Evolutionary conservation across 176 grass and related monocot genomes (phyloP).

Genomic region (Musa itinerans): DNA sequence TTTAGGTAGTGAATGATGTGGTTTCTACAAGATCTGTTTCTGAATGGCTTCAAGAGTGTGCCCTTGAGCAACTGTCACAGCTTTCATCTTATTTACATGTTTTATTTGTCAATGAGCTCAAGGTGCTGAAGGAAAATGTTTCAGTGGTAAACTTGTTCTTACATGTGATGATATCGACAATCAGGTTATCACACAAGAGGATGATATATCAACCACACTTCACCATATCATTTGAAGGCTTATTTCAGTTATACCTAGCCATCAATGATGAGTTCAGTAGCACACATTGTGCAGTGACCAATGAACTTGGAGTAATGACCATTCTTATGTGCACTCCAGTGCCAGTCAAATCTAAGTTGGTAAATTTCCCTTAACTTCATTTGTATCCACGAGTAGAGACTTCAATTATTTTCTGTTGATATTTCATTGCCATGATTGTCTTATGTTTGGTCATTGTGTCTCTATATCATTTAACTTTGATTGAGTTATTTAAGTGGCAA

Average conservation of each 20-base stretch:
- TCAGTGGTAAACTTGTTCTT: slow-evolving; percentile 48
- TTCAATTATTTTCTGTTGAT: slow-evolving; percentile 14
- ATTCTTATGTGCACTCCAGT: slow-evolving; percentile 70
- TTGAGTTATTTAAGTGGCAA: neutral
- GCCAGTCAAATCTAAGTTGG: slow-evolving; percentile 50
- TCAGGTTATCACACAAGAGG: slow-evolving; percentile 84
- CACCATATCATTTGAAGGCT: slow-evolving; percentile 57
- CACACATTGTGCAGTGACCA: slow-evolving; percentile 31
- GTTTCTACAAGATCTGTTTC: slow-evolving; percentile 42
- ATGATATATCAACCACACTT: slow-evolving; percentile 90
- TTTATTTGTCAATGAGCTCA: slow-evolving; percentile 32
- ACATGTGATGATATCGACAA: slow-evolving; percentile 60
- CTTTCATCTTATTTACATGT: slow-evolving; percentile 55
- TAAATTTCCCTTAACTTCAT: slow-evolving; percentile 24
- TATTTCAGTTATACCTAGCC: slow-evolving; percentile 54
- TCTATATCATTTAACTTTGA: neutral
- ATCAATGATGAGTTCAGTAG: slow-evolving; percentile 44
- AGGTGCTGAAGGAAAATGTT: slow-evolving; percentile 48
- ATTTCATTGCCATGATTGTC: neutral
- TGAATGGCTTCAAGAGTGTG: slow-evolving; percentile 82
- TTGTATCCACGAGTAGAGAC: neutral
- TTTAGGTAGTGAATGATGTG: slow-evolving; percentile 59
- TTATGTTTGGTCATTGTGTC: neutral
- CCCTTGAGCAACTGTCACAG: slow-evolving; percentile 62
- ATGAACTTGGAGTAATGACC: slow-evolving; percentile 47